phyloP scores from a whole-genome alignment of 139 green algal genomes.

The Dunaliella sp. region DNA sequence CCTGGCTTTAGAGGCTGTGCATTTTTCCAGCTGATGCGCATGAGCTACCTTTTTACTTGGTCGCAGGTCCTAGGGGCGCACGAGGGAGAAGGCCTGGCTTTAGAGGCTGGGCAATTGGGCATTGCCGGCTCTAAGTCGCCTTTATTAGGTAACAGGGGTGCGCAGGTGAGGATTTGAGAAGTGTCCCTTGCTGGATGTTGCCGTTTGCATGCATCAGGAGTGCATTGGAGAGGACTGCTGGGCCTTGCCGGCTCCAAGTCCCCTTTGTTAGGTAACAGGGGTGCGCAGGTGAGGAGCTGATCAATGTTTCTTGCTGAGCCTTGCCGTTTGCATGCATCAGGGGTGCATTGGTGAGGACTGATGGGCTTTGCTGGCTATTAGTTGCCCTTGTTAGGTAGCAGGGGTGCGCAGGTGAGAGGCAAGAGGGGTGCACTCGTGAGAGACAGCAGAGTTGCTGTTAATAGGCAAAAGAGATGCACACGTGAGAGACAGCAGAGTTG shows the following conservation, averaged over 20 bases:
- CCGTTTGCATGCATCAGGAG: background rate
- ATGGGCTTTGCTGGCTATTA: constrained; percentile 37
- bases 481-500: no score
- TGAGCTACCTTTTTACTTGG: background rate
- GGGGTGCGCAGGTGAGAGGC: constrained; percentile 40
- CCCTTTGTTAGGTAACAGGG: background rate
- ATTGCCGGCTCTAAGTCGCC: constrained; percentile 36
- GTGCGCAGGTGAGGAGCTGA: no score
- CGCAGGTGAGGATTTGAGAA: background rate
- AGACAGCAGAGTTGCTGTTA: no score
- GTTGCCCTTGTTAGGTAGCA: constrained; percentile 27
- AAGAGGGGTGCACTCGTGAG: background rate
- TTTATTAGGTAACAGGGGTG: constrained; percentile 20
- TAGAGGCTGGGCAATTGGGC: constrained; percentile 36
- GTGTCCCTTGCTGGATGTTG: no score
- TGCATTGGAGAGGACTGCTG: background rate
- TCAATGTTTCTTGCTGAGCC: no score
- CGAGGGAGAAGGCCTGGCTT: constrained; percentile 75
- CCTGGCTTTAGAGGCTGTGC: constrained; percentile 51
- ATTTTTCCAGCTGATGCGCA: background rate
- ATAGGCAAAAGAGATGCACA: no score
- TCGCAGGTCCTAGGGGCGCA: constrained; percentile 65
- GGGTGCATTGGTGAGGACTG: no score
- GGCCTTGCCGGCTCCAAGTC: background rate
- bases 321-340: background rate